Evolutionary conservation across 768 basidiomycete genomes (phyloP).

Genomic region (Lentinula guzmanii): DNA sequence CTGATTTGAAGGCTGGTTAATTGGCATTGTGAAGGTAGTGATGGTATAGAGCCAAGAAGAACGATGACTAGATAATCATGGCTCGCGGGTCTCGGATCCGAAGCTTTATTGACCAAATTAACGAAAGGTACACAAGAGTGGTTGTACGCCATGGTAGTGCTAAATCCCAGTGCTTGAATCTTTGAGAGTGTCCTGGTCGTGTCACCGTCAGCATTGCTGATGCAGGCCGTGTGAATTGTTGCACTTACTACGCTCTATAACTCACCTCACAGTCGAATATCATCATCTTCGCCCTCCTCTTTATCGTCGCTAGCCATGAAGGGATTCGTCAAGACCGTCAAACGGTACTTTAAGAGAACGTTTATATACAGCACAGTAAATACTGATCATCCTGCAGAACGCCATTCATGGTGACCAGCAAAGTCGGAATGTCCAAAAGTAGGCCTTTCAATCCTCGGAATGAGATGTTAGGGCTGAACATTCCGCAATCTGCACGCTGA

Average conservation of each 20-base stretch:
- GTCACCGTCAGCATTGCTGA: too few species aligned
- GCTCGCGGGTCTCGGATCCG: background rate
- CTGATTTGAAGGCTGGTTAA: conserved; percentile 85
- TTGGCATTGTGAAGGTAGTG: conserved; percentile 48
- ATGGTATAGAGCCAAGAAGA: background rate
- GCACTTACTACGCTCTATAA: background rate
- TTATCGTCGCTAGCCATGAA: conserved; percentile 50
- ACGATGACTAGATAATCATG: background rate
- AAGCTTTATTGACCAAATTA: background rate
- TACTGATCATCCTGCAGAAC: conserved; percentile 47
- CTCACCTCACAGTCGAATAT: background rate
- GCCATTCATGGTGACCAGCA: conserved; percentile 83
- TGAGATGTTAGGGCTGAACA: background rate
- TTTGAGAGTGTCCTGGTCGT: too few species aligned
- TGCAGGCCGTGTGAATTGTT: background rate
- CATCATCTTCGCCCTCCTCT: background rate
- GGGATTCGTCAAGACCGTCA: conserved; percentile 73
- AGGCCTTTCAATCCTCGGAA: conserved; percentile 20
- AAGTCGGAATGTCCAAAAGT: conserved; percentile 94
- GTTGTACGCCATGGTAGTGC: too few species aligned
- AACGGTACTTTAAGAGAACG: conserved; percentile 40
- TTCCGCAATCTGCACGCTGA: background rate
- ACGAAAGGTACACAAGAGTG: background rate
- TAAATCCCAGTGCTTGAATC: too few species aligned
- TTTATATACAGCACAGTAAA: background rate